Percentiles rank a stretch among this genome's conserved stretches.
Conservation (phyloP, 1,139 yeast genomes). For the Wickerhamomyces sp. region DNA sequence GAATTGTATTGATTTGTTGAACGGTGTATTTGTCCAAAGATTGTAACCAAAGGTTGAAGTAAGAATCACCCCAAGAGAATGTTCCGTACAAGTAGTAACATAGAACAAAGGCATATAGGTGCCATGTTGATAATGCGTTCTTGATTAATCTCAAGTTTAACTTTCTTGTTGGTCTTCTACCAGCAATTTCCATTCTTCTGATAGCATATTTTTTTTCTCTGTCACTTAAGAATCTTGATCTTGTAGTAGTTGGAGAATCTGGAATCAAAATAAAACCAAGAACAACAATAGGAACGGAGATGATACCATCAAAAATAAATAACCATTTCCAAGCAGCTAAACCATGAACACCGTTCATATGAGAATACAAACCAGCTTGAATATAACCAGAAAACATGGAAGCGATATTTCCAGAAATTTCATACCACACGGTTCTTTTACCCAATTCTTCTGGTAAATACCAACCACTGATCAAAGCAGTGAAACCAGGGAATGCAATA, state of each 20-base stretch:
- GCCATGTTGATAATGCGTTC: constrained; percentile 14
- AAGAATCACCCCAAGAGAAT: constrained; percentile 14
- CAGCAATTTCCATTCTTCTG: constrained; percentile 11
- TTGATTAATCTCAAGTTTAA: constrained; percentile 5
- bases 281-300: constrained; percentile 29
- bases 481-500: constrained; percentile 25
- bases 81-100: constrained; percentile 12
- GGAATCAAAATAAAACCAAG: constrained; percentile 27
- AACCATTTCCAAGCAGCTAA: constrained; percentile 34
- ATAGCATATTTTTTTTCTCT: constrained; percentile 9
- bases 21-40: constrained; percentile 20
- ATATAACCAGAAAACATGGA: constrained; percentile 36
- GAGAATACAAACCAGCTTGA: constrained; percentile 27
- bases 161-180: constrained; percentile 8
- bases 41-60: constrained; percentile 24
- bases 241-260: constrained; percentile 38
- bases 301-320: constrained; percentile 31
- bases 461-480: constrained; percentile 27
- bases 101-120: constrained; percentile 9
- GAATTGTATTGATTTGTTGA: constrained; percentile 24
- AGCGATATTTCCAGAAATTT: constrained; percentile 30
- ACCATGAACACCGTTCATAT: constrained; percentile 29
- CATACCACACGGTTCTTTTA: constrained; percentile 26
- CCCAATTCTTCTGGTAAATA: constrained; percentile 26
- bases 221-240: constrained; percentile 7